Evolutionary conservation across 176 grass and related monocot genomes (phyloP).

Genomic region (Avena atlantica): DNA sequence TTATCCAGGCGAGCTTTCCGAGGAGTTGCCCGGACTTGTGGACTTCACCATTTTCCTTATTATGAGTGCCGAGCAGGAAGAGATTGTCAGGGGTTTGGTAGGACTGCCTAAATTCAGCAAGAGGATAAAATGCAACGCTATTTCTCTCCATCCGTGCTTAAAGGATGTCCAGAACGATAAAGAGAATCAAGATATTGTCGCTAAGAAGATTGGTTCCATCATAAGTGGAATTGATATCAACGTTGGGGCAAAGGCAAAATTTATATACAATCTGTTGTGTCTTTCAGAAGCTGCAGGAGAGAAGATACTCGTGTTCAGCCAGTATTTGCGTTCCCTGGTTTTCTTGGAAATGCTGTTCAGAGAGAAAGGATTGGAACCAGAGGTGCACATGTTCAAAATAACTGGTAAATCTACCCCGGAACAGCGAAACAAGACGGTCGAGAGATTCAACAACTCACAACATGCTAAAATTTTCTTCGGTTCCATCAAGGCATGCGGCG

Average conservation of each 20-base stretch:
- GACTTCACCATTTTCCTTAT: slow-evolving; percentile 79
- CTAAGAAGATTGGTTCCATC: slow-evolving; percentile 53
- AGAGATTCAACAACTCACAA: slow-evolving; percentile 72
- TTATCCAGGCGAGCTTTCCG: slow-evolving; percentile 75
- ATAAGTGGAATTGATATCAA: slow-evolving; percentile 46
- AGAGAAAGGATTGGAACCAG: slow-evolving; percentile 68
- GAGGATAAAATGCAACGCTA: slow-evolving; percentile 57
- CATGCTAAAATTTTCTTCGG: slow-evolving; percentile 79
- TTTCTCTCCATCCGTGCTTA: slow-evolving; percentile 79
- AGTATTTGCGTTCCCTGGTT: slow-evolving; percentile 64
- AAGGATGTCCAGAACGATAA: slow-evolving; percentile 43
- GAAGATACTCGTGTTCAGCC: slow-evolving; percentile 81
- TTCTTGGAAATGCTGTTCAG: slow-evolving; percentile 67
- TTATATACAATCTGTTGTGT: slow-evolving; percentile 59
- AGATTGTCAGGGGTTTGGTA: slow-evolving; percentile 48
- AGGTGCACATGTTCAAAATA: slow-evolving; percentile 61
- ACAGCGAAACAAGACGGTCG: slow-evolving; percentile 60
- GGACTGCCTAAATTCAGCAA: slow-evolving; percentile 54
- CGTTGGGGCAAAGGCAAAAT: slow-evolving; percentile 73
- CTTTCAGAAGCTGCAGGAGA: slow-evolving; percentile 68
- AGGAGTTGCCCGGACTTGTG: slow-evolving; percentile 76
- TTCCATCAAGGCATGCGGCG: slow-evolving; percentile 88
- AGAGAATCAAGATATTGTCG: slow-evolving; percentile 29
- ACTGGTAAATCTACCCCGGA: slow-evolving; percentile 51
- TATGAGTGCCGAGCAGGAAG: slow-evolving; percentile 54